phyloP scores from a whole-genome alignment of 306 rosid species.

The cucumber (Cucumis sativus) region DNA sequence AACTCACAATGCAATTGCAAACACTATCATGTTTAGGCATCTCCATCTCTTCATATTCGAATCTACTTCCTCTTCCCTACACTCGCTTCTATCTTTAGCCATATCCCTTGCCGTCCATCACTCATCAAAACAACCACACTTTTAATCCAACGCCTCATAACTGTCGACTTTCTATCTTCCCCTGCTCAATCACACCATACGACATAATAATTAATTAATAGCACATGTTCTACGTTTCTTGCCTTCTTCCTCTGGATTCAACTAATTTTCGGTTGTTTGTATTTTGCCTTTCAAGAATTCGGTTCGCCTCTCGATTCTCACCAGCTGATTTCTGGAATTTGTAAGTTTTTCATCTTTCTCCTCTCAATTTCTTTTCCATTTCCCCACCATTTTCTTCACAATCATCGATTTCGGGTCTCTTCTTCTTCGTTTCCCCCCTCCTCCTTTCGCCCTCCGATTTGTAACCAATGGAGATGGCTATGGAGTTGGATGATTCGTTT shows the following conservation, averaged over 20 bases:
- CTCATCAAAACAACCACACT: too few relatives aligned
- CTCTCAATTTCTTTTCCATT: constrained; percentile 6
- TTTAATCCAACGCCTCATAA: background rate
- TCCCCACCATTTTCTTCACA: constrained; percentile 16
- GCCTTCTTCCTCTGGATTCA: background rate
- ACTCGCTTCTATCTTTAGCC: background rate
- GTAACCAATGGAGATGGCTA: constrained; percentile 56
- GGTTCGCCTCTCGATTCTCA: background rate
- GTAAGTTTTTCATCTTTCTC: background rate
- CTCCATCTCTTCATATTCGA: constrained; percentile 19
- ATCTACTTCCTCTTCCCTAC: constrained; percentile 8
- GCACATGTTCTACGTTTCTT: background rate
- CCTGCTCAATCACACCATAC: background rate
- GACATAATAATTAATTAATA: background rate
- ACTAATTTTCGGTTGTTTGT: background rate
- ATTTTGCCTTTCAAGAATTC: constrained; percentile 10
- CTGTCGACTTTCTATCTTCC: background rate
- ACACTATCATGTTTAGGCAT: background rate
- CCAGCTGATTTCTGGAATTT: background rate
- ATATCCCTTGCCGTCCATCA: background rate
- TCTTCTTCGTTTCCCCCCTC: background rate
- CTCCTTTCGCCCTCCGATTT: constrained; percentile 1
- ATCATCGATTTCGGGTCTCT: constrained; percentile 7
- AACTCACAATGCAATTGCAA: background rate
- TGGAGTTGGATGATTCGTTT: constrained; percentile 35